phyloP scores from a whole-genome alignment of 176 grass and related monocot genomes.

The Luzula sylvatica region DNA sequence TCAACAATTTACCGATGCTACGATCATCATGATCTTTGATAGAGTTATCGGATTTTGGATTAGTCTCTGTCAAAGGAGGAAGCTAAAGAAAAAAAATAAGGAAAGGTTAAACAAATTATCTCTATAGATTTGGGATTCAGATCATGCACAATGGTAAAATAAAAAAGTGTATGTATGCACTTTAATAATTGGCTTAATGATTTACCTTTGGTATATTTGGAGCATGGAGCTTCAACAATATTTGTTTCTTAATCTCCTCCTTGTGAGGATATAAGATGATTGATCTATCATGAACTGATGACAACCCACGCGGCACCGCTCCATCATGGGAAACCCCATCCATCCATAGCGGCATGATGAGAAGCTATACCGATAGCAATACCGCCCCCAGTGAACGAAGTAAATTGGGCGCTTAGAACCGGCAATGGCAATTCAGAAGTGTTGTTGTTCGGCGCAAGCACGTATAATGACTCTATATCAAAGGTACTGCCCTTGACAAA shows the following conservation, averaged over 20 bases:
- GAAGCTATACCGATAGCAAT: conserved; percentile 5
- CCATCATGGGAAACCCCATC: background rate
- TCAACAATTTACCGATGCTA: background rate
- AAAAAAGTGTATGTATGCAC: background rate
- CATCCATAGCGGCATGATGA: conserved; percentile 14
- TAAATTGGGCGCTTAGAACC: background rate
- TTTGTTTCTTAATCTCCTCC: background rate
- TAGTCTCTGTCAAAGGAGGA: background rate
- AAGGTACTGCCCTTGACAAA: background rate
- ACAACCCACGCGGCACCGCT: background rate
- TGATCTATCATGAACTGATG: background rate
- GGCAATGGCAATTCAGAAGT: too few relatives aligned
- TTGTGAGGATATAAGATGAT: background rate
- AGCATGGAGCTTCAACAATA: background rate
- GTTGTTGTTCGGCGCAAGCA: conserved; percentile 9
- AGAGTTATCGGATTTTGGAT: background rate
- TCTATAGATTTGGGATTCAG: background rate
- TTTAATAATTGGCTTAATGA: background rate
- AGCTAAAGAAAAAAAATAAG: background rate
- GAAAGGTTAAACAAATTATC: background rate
- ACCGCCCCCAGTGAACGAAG: background rate
- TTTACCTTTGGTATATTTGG: conserved; percentile 14
- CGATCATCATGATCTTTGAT: background rate
- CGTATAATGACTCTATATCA: conserved; percentile 13
- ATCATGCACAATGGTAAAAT: background rate